phyloP scores from a whole-genome alignment of 2,329 filamentous ascomycete species.

The Alternaria panax region DNA sequence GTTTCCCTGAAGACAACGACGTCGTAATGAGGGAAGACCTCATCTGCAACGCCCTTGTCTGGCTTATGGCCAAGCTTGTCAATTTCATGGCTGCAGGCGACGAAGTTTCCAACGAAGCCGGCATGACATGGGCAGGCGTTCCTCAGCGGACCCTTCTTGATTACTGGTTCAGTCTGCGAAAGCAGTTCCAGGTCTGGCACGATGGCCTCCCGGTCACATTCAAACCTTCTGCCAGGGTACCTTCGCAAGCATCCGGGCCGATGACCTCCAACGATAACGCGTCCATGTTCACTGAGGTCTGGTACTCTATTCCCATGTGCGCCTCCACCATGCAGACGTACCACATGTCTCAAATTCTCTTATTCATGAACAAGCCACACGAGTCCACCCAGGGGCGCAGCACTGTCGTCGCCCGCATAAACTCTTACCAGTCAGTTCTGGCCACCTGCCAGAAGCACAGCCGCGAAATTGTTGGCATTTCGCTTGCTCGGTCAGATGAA shows the following conservation, averaged over 20 bases:
- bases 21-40: conserved; percentile 67
- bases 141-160: conserved; percentile 59
- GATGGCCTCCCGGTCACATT: conserved; percentile 67
- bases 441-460: conserved; percentile 65
- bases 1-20: conserved; percentile 56
- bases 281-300: conserved; percentile 62
- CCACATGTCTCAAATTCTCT: conserved; percentile 68
- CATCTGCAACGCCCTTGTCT: conserved; percentile 69
- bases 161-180: conserved; percentile 63
- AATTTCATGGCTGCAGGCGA: conserved; percentile 69
- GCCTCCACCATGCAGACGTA: conserved; percentile 71
- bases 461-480: conserved; percentile 68
- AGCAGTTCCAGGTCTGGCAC: conserved; percentile 67
- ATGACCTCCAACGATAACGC: conserved; percentile 41
- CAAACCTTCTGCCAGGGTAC: conserved; percentile 61
- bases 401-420: conserved; percentile 62
- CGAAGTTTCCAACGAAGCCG: conserved; percentile 52
- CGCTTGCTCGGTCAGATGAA: conserved; percentile 62
- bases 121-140: conserved; percentile 54
- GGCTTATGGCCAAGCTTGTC: conserved; percentile 71
- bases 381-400: conserved; percentile 62
- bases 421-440: conserved; percentile 64
- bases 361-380: conserved; percentile 67
- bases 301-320: conserved; percentile 70
- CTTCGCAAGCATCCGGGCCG: conserved; percentile 34